A percentile compares a stretch with the other conserved stretches of the same genome.
phyloP scores from a whole-genome alignment of 1,139 yeast species.

The Pichia sp. region DNA sequence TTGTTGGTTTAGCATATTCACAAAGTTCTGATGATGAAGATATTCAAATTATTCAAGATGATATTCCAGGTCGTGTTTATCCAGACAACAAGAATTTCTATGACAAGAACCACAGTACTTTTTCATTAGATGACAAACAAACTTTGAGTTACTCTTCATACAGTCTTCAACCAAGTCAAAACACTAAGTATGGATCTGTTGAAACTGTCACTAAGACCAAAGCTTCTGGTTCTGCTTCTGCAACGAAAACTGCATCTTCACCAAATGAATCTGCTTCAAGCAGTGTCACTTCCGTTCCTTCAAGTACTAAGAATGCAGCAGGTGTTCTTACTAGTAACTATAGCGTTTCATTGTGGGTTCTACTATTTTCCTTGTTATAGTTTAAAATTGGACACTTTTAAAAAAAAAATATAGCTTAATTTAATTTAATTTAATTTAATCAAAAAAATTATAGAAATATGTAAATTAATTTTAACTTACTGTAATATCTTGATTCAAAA shows the following conservation, averaged over 20 bases:
- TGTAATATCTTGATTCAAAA: conserved; percentile 31
- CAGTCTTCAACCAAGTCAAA: too few relatives aligned
- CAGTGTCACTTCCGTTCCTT: neutral
- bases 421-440: neutral
- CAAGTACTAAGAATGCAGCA: neutral
- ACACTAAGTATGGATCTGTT: too few relatives aligned
- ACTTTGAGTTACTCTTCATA: too few relatives aligned
- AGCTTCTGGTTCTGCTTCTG: too few relatives aligned
- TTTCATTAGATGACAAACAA: neutral
- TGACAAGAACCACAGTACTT: neutral
- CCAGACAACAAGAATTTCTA: conserved; percentile 1
- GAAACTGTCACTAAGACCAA: neutral
- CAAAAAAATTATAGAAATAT: neutral
- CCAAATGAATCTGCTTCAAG: neutral
- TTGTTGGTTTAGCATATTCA: conserved; percentile 35
- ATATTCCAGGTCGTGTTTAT: conserved; percentile 2
- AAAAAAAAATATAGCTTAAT: neutral
- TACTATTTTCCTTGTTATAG: too few relatives aligned
- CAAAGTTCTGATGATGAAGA: conserved; percentile 2
- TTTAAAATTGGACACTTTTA: too few relatives aligned
- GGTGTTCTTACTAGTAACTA: neutral
- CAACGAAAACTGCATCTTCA: neutral
- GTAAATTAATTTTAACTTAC: neutral
- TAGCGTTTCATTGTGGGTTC: too few relatives aligned
- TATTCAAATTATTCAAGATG: conserved; percentile 5